phyloP scores from a whole-genome alignment of 78 protist genomes.

The Paulinella micropora region DNA sequence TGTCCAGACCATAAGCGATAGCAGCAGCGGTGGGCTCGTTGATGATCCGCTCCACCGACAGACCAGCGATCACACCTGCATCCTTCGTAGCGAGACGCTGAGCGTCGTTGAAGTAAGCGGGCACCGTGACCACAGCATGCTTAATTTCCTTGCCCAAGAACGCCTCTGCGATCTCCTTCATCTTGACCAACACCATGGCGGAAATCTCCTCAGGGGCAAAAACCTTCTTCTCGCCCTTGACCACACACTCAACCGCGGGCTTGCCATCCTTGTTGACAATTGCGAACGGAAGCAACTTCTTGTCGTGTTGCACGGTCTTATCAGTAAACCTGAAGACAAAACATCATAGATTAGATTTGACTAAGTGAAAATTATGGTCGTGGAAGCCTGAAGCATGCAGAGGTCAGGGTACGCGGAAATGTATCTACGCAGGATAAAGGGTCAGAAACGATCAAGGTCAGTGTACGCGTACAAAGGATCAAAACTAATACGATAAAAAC shows the following conservation, averaged over 20 bases:
- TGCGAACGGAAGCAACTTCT: slow-evolving; percentile 39
- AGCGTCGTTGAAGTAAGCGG: slow-evolving; percentile 89
- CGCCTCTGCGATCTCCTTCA: slow-evolving; percentile 84
- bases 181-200: slow-evolving; percentile 84
- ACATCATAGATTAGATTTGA: too few relatives aligned
- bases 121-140: slow-evolving; percentile 87
- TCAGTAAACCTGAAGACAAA: slow-evolving; percentile 57
- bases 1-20: slow-evolving; percentile 78
- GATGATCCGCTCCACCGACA: slow-evolving; percentile 82
- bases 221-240: slow-evolving; percentile 30
- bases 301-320: slow-evolving; percentile 69
- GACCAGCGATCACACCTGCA: slow-evolving; percentile 81
- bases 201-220: slow-evolving; percentile 87
- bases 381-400: too few relatives aligned
- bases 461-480: too few relatives aligned
- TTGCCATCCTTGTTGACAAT: slow-evolving; percentile 40
- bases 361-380: too few relatives aligned
- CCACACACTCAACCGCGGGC: slow-evolving; percentile 39
- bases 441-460: too few relatives aligned
- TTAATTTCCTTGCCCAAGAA: slow-evolving; percentile 70
- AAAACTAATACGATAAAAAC: too few relatives aligned
- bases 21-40: slow-evolving; percentile 99
- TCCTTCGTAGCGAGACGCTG: slow-evolving; percentile 85
- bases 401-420: too few relatives aligned
- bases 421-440: too few relatives aligned